Evolutionary conservation across 768 basidiomycete genomes (phyloP).

Genomic region (Xerocomus spinulosus): DNA sequence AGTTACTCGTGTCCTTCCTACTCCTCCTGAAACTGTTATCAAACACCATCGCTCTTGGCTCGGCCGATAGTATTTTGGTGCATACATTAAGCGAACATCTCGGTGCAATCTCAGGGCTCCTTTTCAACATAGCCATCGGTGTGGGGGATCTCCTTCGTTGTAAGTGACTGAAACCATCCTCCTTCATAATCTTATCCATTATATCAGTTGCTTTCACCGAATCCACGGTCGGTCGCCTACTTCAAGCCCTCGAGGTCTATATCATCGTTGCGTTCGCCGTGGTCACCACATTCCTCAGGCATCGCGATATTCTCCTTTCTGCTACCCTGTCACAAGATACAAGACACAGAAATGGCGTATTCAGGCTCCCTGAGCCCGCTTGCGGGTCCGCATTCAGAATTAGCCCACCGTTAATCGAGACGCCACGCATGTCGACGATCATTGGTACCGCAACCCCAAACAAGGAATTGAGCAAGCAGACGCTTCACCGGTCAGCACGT

Average conservation of each 20-base stretch:
- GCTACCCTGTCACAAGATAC: not conserved
- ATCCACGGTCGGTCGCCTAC: conserved; percentile 60
- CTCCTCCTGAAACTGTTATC: conserved; percentile 61
- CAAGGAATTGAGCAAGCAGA: conserved; percentile 10
- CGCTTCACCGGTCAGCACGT: conserved; percentile 12
- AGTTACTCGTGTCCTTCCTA: conserved; percentile 53
- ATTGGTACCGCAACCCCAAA: conserved; percentile 2
- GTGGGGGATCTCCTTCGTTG: conserved; percentile 54
- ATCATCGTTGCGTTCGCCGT: conserved; percentile 56
- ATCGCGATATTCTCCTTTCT: conserved; percentile 8
- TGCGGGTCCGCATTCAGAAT: conserved; percentile 27
- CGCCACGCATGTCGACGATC: conserved; percentile 24
- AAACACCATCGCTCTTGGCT: conserved; percentile 44
- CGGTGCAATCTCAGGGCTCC: conserved; percentile 48
- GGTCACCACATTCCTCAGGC: conserved; percentile 38
- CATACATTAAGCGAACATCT: conserved; percentile 43
- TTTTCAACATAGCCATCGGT: conserved; percentile 49
- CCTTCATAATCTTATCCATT: conserved; percentile 9
- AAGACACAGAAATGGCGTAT: not conserved
- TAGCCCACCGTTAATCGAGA: conserved; percentile 19
- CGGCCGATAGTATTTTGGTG: conserved; percentile 37
- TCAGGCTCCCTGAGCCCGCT: conserved; percentile 22
- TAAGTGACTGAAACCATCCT: conserved; percentile 35
- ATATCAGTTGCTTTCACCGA: conserved; percentile 63
- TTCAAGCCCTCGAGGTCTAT: conserved; percentile 60